Evolutionary conservation across 2,329 filamentous ascomycete genomes (phyloP).

Genomic region (Hymenoscyphus albidus): DNA sequence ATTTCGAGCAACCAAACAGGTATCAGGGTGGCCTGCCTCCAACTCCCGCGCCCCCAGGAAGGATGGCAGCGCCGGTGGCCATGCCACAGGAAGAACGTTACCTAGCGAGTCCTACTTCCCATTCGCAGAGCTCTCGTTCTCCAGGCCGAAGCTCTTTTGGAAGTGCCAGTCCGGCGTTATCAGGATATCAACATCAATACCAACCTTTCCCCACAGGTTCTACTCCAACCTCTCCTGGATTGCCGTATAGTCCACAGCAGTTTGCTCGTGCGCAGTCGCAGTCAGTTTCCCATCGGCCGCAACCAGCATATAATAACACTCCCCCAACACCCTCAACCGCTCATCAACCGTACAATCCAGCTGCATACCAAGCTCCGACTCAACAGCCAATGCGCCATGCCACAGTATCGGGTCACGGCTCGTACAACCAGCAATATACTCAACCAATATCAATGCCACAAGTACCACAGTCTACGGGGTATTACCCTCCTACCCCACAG

Average conservation of each 20-base stretch:
- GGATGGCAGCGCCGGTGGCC: constrained; percentile 20
- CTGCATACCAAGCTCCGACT: constrained; percentile 40
- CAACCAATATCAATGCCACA: constrained; percentile 37
- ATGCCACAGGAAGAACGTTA: constrained; percentile 58
- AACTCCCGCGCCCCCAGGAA: constrained; percentile 22
- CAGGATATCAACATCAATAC: constrained; percentile 50
- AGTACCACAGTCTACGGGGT: constrained; percentile 39
- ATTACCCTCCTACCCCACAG: constrained; percentile 23
- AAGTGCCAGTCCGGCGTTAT: constrained; percentile 34
- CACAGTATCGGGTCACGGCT: constrained; percentile 52
- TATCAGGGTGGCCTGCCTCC: constrained; percentile 33
- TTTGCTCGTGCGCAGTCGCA: constrained; percentile 45
- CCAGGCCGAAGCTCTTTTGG: constrained; percentile 28
- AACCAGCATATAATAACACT: constrained; percentile 50
- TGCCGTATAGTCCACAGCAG: constrained; percentile 60
- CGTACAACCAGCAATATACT: constrained; percentile 40
- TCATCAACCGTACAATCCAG: constrained; percentile 65
- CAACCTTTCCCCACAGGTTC: constrained; percentile 41
- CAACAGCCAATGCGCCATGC: constrained; percentile 53
- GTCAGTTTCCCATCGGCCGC: constrained; percentile 43
- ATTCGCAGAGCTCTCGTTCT: constrained; percentile 26
- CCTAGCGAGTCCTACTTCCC: constrained; percentile 37
- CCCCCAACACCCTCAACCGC: constrained; percentile 46
- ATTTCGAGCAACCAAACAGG: constrained; percentile 40
- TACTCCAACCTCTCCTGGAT: constrained; percentile 27